These are phyloP conservation scores for Trichoderma koningiopsis DNA, from an alignment of 2,329 filamentous ascomycete genomes.

Conservation along the genomic window DNA sequence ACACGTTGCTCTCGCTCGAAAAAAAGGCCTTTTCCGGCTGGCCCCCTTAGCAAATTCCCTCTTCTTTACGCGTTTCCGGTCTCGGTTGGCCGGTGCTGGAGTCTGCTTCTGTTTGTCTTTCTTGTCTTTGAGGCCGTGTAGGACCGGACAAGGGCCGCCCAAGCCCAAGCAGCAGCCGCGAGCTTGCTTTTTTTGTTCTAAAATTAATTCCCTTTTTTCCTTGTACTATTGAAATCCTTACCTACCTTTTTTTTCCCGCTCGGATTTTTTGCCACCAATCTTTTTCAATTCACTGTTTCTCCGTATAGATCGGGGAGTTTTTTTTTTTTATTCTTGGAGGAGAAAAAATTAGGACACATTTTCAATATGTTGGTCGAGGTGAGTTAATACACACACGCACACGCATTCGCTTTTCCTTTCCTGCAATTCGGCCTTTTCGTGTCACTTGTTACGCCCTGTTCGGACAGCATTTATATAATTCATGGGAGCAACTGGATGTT, in stretches of 20 bases:
- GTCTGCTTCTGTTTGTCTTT: background rate
- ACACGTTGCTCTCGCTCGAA: background rate
- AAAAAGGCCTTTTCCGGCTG: background rate
- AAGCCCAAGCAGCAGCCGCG: background rate
- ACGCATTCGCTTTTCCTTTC: constrained; percentile 12
- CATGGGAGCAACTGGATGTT: background rate
- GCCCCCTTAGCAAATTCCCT: background rate
- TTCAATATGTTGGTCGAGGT: constrained; percentile 42
- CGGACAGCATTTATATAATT: constrained; percentile 8
- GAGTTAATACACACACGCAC: constrained; percentile 31
- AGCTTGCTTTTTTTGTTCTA: background rate
- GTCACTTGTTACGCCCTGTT: background rate
- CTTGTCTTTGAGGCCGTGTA: background rate
- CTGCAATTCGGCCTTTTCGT: background rate
- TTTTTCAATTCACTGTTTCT: constrained; percentile 3
- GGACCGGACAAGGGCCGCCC: constrained; percentile 7
- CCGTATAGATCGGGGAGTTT: background rate
- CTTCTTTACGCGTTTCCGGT: background rate
- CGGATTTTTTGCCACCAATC: constrained; percentile 24
- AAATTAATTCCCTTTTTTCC: constrained; percentile 8
- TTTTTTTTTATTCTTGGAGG: background rate
- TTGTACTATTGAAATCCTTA: constrained; percentile 19
- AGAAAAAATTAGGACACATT: constrained; percentile 7
- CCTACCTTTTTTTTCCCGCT: background rate
- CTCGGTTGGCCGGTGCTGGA: background rate